Evolutionary conservation across 108 stramenopile species (phyloP), one percentile per base, ranked within the genome.

Genomic region (Skeletonema potamos): DNA sequence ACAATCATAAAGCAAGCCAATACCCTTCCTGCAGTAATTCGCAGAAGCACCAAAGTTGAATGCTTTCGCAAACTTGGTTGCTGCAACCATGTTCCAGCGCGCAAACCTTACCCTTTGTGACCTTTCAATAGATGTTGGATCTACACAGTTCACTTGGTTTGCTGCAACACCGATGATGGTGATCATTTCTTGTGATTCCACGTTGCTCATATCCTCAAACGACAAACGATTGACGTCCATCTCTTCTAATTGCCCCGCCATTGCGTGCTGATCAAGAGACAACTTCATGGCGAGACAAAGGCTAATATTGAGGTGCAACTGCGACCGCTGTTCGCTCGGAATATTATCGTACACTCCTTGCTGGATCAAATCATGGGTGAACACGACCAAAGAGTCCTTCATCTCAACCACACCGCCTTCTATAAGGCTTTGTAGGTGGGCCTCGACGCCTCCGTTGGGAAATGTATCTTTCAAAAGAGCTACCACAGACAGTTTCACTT

Each of bases 291-390:
- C 58, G 7, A 70, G 58, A 37, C 20, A 44, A 6, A 32, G 5
- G 13, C 59, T 59, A 29, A 70, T 41, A 18, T 43, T 13, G 8
- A 70, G 41, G 18, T 70, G 69, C 39, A 70, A 18, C 7, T 2
- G 13, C 37, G 4, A 29, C 22, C 39, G 13, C 22, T 70, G 32
- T 11, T 30, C 58, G 4, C 29, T 9, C 1, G 30, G 34, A 6
- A 70, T 61, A 17, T 41, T 43, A 9, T 70, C 43, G 37, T 70
- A 70, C 41, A 70, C 69, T 10, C 17, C 20, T 43, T 70, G 58
- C 27, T 46, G 69, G 29, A 70, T 70, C 17, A 70, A 51, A 43
- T 70, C 69, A 48, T 70, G 69, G n/a, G 59, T 48, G 29, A 70
- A 70, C 58, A 46, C 39, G 33, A 70, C 26, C 8, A 70, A 26